Conservation (phyloP, 2,329 filamentous ascomycete species). For the Alternaria gansuensis region DNA sequence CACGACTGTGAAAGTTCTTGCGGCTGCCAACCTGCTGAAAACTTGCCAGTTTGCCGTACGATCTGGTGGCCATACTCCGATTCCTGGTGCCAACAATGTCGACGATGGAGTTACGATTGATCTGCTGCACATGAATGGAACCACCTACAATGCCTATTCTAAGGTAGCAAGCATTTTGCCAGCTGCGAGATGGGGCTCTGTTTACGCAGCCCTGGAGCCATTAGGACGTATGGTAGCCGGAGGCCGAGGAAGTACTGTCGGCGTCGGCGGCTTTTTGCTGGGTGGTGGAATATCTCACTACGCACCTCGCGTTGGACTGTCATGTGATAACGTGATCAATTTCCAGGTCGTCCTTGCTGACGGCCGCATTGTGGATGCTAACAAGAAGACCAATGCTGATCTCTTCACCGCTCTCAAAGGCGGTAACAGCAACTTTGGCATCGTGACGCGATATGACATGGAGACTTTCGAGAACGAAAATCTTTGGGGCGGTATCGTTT, state of each 20-base stretch:
- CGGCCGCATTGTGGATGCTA: conserved; percentile 52
- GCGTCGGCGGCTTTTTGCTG: conserved; percentile 41
- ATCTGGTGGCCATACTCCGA: conserved; percentile 37
- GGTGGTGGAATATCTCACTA: conserved; percentile 41
- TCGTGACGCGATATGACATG: conserved; percentile 30
- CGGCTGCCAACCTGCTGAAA: neutral
- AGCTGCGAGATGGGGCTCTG: conserved; percentile 28
- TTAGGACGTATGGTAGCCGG: conserved; percentile 38
- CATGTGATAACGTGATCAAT: conserved; percentile 39
- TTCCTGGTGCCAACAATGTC: conserved; percentile 40
- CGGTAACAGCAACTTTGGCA: conserved; percentile 41
- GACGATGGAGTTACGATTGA: conserved; percentile 38
- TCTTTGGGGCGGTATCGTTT: conserved; percentile 31
- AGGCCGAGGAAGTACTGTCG: conserved; percentile 37
- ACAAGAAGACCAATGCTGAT: conserved; percentile 47
- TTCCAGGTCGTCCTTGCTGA: conserved; percentile 49
- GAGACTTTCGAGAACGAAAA: conserved; percentile 34
- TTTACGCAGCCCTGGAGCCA: conserved; percentile 33
- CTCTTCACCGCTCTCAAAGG: conserved; percentile 50
- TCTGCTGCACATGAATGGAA: conserved; percentile 31
- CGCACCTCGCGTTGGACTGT: conserved; percentile 31
- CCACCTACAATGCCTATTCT: conserved; percentile 7
- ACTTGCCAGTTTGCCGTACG: conserved; percentile 23
- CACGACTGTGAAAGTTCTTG: conserved; percentile 22
- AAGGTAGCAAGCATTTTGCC: conserved; percentile 20